These are phyloP conservation scores for Carpinus fangiana DNA, from an alignment of 306 rosid genomes.

Conservation along the genomic window DNA sequence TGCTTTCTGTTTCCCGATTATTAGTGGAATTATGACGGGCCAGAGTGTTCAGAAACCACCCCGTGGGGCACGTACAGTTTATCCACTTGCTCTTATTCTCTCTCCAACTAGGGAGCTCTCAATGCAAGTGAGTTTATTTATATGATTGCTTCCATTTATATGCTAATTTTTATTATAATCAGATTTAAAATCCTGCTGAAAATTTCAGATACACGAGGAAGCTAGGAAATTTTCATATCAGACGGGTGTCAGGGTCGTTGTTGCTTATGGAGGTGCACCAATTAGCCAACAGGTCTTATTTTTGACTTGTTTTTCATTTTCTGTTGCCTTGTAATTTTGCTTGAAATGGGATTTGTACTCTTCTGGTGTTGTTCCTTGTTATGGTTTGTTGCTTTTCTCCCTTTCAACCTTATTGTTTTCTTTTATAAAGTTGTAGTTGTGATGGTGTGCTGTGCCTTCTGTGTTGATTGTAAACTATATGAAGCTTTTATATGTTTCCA, in stretches of 20 bases:
- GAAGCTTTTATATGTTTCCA: neutral
- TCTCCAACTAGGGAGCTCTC: constrained; percentile 94
- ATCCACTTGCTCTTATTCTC: constrained; percentile 85
- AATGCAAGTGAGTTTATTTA: constrained; percentile 64
- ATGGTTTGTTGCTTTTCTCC: neutral
- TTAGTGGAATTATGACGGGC: constrained; percentile 81
- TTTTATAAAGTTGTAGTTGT: neutral
- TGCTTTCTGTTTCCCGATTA: constrained; percentile 88
- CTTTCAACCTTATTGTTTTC: neutral
- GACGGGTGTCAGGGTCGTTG: constrained; percentile 90
- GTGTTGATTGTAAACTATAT: neutral
- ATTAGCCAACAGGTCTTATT: constrained; percentile 71
- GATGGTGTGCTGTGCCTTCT: neutral
- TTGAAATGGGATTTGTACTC: neutral
- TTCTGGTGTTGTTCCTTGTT: neutral
- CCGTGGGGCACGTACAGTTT: constrained; percentile 73
- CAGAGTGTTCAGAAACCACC: constrained; percentile 65
- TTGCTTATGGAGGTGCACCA: constrained; percentile 93
- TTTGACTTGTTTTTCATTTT: neutral
- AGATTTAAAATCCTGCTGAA: constrained; percentile 15
- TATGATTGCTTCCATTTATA: neutral
- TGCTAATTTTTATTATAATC: constrained; percentile 5
- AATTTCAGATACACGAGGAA: constrained; percentile 78
- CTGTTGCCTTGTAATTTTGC: neutral
- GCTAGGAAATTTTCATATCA: constrained; percentile 71